Evolutionary conservation across 371 early-diverging fungal genomes (phyloP).

Genomic region (Rhizopus sp.): DNA sequence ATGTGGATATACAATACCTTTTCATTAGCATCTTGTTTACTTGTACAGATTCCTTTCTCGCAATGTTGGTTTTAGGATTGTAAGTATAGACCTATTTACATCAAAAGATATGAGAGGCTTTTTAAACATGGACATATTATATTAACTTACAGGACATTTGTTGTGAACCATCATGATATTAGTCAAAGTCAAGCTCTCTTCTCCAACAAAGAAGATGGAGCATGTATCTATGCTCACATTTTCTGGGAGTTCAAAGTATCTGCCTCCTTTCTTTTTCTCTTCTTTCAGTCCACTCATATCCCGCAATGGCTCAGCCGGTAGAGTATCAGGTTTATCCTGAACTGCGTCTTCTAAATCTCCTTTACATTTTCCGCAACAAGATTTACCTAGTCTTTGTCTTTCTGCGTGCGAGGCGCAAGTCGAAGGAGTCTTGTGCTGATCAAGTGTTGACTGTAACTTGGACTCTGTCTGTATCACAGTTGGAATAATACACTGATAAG

Average conservation of each 20-base stretch:
- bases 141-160: slow-evolving; percentile 50
- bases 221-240: slow-evolving; percentile 56
- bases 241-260: slow-evolving; percentile 55
- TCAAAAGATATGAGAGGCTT: background rate
- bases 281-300: slow-evolving; percentile 15
- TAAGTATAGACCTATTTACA: slow-evolving; percentile 57
- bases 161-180: slow-evolving; percentile 85
- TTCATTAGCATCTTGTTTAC: slow-evolving; percentile 76
- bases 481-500: slow-evolving; percentile 44
- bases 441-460: slow-evolving; percentile 35
- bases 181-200: slow-evolving; percentile 80
- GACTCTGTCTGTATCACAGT: slow-evolving; percentile 58
- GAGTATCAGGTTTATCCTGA: background rate
- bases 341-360: slow-evolving; percentile 7
- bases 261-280: slow-evolving; percentile 45
- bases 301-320: slow-evolving; percentile 14
- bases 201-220: slow-evolving; percentile 81
- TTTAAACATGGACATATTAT: background rate
- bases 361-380: slow-evolving; percentile 19
- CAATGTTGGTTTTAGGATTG: slow-evolving; percentile 57
- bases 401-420: slow-evolving; percentile 1
- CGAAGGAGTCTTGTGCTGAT: background rate
- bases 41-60: slow-evolving; percentile 63
- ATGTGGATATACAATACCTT: slow-evolving; percentile 41
- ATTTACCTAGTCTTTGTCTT: slow-evolving; percentile 4